Evolutionary conservation across 129 eudicot species (phyloP).

Genomic region (Centella asiatica): DNA sequence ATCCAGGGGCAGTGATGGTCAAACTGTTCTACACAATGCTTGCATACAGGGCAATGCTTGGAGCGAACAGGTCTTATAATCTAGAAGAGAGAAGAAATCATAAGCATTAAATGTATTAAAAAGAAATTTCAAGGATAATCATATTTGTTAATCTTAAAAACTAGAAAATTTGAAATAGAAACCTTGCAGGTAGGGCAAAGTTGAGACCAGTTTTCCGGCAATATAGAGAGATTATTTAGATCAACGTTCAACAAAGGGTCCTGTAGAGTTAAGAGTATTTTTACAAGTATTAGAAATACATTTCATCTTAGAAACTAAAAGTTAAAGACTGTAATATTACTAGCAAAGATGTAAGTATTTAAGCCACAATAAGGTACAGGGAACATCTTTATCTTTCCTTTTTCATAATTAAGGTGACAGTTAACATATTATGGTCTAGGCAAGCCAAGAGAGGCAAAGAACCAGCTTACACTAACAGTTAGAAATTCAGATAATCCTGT

Average conservation of each 20-base stretch:
- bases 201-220: conserved; percentile 89
- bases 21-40: conserved; percentile 84
- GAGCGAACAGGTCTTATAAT: conserved; percentile 88
- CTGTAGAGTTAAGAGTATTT: conserved; percentile 26
- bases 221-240: conserved; percentile 41
- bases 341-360: neutral
- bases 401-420: no score
- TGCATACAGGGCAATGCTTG: conserved; percentile 87
- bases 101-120: neutral
- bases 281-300: no score
- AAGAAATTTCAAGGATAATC: conserved; percentile 3
- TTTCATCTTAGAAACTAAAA: neutral
- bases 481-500: no score
- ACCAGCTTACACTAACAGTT: no score
- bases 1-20: conserved; percentile 99
- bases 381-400: neutral
- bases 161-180: conserved; percentile 1
- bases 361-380: neutral
- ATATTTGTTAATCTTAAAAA: neutral
- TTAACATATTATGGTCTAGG: no score
- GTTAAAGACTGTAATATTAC: neutral
- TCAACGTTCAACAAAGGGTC: conserved; percentile 70
- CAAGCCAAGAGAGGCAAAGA: neutral
- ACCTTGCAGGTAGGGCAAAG: conserved; percentile 99
- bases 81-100: conserved; percentile 19